Base-by-base conservation (phyloP, 768 basidiomycete species). In the Podaxis sp. region DNA sequence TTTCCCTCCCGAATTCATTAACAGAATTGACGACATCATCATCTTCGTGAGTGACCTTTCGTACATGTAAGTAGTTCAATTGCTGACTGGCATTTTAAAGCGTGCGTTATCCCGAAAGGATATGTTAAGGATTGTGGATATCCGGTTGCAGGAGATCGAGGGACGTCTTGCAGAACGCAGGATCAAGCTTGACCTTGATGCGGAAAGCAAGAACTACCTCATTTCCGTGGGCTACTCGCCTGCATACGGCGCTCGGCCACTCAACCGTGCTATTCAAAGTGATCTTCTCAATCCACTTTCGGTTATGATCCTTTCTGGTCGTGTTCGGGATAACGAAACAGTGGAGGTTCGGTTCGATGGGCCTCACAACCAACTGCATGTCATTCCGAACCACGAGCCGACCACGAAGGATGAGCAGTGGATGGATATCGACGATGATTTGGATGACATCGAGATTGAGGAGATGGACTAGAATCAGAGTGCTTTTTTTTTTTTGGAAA, bases 1-100 rank as follows among this genome's bases (percentile, higher is more conserved):
- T 71, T 97, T 96, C 80, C 91, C 91, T 40, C 95, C 95, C 1
- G 95, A 98, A 69, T 92, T 96, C 68, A 76, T 96, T 69, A 95
- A 95, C 73, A 86, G 94, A 63, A 85, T 96, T 42, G 94, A 96
- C 68, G 89, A 90, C 57, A 88, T 89, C 62, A 82, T 93, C 64
- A 84, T 95, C 63, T 95, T 90, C 77, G 81, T 81, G 64, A 77
- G 81, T 73, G 14, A n/a, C 27, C 13, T 54, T n/a, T n/a, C 28
- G 46, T 77, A 65, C 71, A 73, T 73, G 50, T 42, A 59, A 21
- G 35, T 60, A 55, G 13, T 62, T 23, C 28, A 1, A 4, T 54
- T 16, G 50, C 32, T 58, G 36, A 72, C 78, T 46, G 80, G 51
- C 28, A 37, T 46, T 58, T 61, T 75, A 51, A 73, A 94, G 88